phyloP scores from a whole-genome alignment of 768 basidiomycete genomes.

The Pleurotus pulmonarius region DNA sequence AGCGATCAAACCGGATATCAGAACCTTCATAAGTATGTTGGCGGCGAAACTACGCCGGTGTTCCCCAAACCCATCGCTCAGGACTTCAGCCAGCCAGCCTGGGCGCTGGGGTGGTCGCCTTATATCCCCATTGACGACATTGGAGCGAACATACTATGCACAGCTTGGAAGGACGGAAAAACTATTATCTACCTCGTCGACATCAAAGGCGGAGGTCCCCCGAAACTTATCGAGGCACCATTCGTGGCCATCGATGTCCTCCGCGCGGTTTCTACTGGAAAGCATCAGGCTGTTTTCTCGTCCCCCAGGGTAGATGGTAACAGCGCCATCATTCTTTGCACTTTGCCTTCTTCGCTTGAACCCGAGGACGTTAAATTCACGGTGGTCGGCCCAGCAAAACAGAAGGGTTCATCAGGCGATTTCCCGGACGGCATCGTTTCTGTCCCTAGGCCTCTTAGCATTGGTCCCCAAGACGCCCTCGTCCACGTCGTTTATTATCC shows the following conservation, averaged over 20 bases:
- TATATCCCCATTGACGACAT: conserved; percentile 40
- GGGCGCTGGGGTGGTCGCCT: conserved; percentile 46
- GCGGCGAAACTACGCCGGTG: conserved; percentile 29
- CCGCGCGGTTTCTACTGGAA: conserved; percentile 25
- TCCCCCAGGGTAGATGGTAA: conserved; percentile 37
- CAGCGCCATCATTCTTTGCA: conserved; percentile 32
- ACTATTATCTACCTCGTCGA: conserved; percentile 37
- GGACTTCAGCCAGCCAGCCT: conserved; percentile 56
- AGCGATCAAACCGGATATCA: conserved; percentile 63
- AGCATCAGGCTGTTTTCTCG: conserved; percentile 35
- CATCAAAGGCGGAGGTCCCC: conserved; percentile 20
- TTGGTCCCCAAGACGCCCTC: conserved; percentile 31
- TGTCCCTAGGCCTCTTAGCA: conserved; percentile 40
- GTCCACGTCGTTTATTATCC: conserved; percentile 65
- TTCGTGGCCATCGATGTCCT: conserved; percentile 37
- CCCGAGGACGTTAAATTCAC: conserved; percentile 15
- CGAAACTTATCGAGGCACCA: conserved; percentile 32
- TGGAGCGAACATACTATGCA: conserved; percentile 29
- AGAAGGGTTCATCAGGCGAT: neutral
- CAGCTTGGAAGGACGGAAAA: conserved; percentile 37
- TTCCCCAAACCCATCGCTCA: conserved; percentile 40
- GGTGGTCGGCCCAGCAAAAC: conserved; percentile 4
- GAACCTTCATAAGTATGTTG: conserved; percentile 57
- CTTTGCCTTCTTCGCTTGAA: conserved; percentile 17
- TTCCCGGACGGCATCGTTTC: conserved; percentile 38